Percentiles rank a stretch among this genome's conserved stretches.
Conservation (phyloP, 805 yeast species). For the Tetrapisispora arboricola region DNA sequence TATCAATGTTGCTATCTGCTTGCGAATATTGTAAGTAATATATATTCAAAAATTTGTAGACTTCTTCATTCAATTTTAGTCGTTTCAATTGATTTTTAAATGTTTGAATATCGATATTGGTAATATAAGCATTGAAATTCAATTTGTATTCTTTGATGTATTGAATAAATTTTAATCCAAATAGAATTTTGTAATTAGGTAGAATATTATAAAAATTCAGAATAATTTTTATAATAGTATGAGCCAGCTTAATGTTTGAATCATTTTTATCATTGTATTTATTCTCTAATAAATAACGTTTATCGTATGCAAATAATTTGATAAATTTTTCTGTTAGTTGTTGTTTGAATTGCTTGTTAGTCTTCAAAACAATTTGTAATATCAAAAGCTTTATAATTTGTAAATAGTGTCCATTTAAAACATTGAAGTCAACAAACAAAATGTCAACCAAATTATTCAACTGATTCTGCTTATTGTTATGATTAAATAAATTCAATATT, state of each 20-base stretch:
- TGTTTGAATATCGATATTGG: conserved; percentile 10
- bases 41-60: conserved; percentile 5
- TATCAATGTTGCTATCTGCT: conserved; percentile 8
- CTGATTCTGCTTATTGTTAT: conserved; percentile 10
- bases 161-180: conserved; percentile 25
- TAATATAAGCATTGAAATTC: conserved; percentile 15
- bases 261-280: background rate
- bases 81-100: conserved; percentile 14
- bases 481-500: conserved; percentile 17
- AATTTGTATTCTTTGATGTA: conserved; percentile 19
- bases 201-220: conserved; percentile 18
- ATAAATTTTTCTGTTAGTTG: conserved; percentile 5
- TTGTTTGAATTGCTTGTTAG: conserved; percentile 4
- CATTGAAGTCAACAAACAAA: conserved; percentile 17
- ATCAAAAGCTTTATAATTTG: conserved; percentile 21
- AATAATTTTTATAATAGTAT: conserved; percentile 17
- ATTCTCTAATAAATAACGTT: conserved; percentile 9
- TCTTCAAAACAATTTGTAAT: conserved; percentile 21
- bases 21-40: conserved; percentile 15
- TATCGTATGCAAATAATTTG: conserved; percentile 18
- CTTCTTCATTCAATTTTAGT: background rate
- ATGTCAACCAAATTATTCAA: conserved; percentile 12
- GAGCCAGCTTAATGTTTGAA: conserved; percentile 6
- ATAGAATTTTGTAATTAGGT: conserved; percentile 15
- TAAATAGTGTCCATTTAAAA: conserved; percentile 16